phyloP scores from a whole-genome alignment of 1,284 basidiomycete genomes.

The Ustilago curta region DNA sequence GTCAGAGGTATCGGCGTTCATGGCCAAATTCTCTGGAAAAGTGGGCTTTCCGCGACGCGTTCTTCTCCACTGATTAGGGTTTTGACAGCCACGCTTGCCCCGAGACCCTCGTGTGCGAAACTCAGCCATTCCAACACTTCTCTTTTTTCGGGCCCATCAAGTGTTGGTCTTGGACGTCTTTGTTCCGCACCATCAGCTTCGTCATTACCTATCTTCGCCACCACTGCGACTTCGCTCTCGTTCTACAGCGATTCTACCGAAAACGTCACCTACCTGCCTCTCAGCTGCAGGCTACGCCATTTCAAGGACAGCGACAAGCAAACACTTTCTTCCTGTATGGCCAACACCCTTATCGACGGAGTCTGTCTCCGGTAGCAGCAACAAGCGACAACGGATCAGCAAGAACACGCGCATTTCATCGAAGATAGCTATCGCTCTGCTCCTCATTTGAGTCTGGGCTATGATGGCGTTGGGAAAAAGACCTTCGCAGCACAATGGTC shows the following conservation, averaged over 20 bases:
- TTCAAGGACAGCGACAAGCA: neutral
- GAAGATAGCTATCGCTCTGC: no score
- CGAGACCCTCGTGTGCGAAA: slow-evolving; percentile 4
- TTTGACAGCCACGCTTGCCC: slow-evolving; percentile 1
- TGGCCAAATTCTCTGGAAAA: neutral
- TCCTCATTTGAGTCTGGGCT: neutral
- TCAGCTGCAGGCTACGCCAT: no score
- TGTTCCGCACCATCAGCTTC: slow-evolving; percentile 9
- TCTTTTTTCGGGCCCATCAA: slow-evolving; percentile 1
- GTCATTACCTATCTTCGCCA: neutral
- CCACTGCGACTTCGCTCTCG: neutral
- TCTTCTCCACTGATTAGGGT: slow-evolving; percentile 5
- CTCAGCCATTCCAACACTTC: slow-evolving; percentile 12
- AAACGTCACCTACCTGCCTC: no score
- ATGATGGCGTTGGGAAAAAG: slow-evolving; percentile 40
- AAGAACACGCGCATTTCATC: no score
- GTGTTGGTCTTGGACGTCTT: slow-evolving; percentile 35
- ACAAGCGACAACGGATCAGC: neutral
- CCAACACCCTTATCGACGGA: neutral
- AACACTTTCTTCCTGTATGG: neutral
- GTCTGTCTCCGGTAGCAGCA: neutral
- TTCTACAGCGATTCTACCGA: neutral
- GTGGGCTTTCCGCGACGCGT: slow-evolving; percentile 37
- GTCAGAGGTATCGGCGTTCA: slow-evolving; percentile 1
- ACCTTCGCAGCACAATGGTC: slow-evolving; percentile 9